Percentiles rank a stretch among this genome's conserved stretches.
These are phyloP conservation scores for Asterionellopsis glacialis DNA, from an alignment of 108 stramenopile species.

Conservation along the genomic window DNA sequence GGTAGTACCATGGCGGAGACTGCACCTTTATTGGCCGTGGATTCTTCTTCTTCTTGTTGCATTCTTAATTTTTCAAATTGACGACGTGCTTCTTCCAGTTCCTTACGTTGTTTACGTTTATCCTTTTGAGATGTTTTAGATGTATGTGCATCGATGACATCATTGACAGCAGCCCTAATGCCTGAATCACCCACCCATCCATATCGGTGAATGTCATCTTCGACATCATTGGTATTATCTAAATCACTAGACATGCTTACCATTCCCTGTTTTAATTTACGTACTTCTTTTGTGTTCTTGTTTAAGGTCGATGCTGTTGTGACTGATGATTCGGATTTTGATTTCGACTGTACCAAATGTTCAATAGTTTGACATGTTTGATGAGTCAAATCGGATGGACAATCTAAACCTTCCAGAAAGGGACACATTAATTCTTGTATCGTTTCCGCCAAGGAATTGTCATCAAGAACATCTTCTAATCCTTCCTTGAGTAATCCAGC, in stretches of 20 bases:
- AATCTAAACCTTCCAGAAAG: slow-evolving; percentile 59
- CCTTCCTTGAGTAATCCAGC: slow-evolving; percentile 46
- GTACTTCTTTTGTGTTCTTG: slow-evolving; percentile 8
- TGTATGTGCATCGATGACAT: slow-evolving; percentile 42
- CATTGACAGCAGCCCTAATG: slow-evolving; percentile 69
- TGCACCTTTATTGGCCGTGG: slow-evolving; percentile 41
- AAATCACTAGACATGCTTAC: slow-evolving; percentile 64
- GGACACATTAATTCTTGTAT: slow-evolving; percentile 37
- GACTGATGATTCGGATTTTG: background rate
- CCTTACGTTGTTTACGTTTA: slow-evolving; percentile 64
- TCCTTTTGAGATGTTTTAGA: slow-evolving; percentile 70
- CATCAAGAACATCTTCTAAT: slow-evolving; percentile 21
- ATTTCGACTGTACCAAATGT: background rate
- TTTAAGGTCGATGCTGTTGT: background rate
- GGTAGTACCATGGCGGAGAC: slow-evolving; percentile 76
- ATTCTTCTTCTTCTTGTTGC: slow-evolving; percentile 33
- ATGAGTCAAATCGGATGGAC: slow-evolving; percentile 34
- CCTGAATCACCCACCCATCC: slow-evolving; percentile 65
- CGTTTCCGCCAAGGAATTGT: slow-evolving; percentile 38
- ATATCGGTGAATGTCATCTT: slow-evolving; percentile 48
- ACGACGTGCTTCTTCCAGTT: slow-evolving; percentile 60
- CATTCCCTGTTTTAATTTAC: slow-evolving; percentile 63
- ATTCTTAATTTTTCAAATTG: slow-evolving; percentile 28
- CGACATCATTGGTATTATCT: slow-evolving; percentile 36
- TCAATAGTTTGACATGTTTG: slow-evolving; percentile 32